phyloP scores from a whole-genome alignment of 208 protist species.

The Leishmania braziliensis region DNA sequence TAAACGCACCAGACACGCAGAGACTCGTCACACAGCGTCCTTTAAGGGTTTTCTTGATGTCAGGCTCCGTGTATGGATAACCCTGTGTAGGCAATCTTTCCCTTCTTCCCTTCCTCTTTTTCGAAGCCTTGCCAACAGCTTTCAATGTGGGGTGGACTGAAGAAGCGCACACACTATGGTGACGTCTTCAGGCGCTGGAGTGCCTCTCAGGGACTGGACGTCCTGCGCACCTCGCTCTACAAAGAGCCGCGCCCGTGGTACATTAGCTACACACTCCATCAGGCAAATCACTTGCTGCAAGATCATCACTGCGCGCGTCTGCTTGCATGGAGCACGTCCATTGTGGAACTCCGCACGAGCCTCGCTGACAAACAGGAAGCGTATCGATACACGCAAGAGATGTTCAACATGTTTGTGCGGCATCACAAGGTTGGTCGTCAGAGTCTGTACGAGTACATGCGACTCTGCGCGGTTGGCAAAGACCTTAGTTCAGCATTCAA shows the following conservation, averaged over 20 bases:
- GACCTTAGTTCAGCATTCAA: conserved; percentile 85
- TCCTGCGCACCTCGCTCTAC: conserved; percentile 58
- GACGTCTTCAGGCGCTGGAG: conserved; percentile 80
- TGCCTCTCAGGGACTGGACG: conserved; percentile 65
- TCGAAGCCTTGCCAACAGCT: not conserved
- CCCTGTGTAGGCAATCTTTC: not conserved
- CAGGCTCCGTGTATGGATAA: not conserved
- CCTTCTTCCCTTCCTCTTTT: not conserved
- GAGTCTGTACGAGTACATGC: conserved; percentile 73
- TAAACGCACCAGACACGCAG: not conserved
- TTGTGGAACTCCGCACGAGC: conserved; percentile 57
- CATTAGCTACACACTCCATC: conserved; percentile 68
- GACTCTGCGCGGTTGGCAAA: conserved; percentile 74
- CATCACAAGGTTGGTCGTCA: conserved; percentile 72
- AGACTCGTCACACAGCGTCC: not conserved
- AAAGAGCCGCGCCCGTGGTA: conserved; percentile 88
- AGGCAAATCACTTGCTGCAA: conserved; percentile 69
- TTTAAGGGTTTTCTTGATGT: not conserved
- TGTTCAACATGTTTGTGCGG: conserved; percentile 69
- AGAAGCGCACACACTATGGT: conserved; percentile 63
- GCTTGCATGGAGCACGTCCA: conserved; percentile 74
- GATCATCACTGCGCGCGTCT: conserved; percentile 82
- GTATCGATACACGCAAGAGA: conserved; percentile 84
- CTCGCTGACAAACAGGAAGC: conserved; percentile 48
- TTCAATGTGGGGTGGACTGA: conserved; percentile 87